Base-by-base conservation (phyloP, 768 basidiomycete species). In the Flagelloscypha sp. region DNA sequence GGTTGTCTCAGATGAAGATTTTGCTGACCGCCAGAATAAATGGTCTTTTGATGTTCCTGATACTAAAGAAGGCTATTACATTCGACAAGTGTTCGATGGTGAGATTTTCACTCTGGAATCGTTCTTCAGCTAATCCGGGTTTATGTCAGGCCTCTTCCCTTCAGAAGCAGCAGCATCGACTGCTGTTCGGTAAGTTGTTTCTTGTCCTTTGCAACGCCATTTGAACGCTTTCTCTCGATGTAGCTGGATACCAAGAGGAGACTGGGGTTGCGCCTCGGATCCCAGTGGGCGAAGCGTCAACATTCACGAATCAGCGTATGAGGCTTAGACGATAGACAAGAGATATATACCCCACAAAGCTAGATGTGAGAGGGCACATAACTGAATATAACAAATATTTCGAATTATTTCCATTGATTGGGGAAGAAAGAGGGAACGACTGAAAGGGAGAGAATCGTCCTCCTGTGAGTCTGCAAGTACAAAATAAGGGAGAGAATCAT, bases 261-360 rank as follows among this genome's bases (percentile, higher is more conserved):
- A 97, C 57, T 99, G 94, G 94, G 94, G 94, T 37, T 95, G 94
- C 53, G 69, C 86, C 3, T 62, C 87, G 20, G 95, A 99, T 57
- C 95, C 95, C 20, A 92, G 88, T 44, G 95, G 95, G 20, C 72
- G 95, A 33, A 90, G 87, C 44, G 94, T 98, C 53, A 82, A 76
- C 58, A 97, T 98, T 50, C 95, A 99, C 70, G 87, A 82, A 48
- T 79, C 88, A 32, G 94, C 95, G 9, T 95, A 97, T 56, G 58
- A 63, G 28, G 43, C 32, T 10, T 39, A 43, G 27, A 24, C 22
- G 43, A n/a, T n/a, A n/a, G n/a, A n/a, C n/a, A n/a, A n/a, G n/a
- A n/a, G n/a, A n/a, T n/a, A n/a, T n/a, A n/a, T n/a, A n/a, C n/a
- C n/a, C n/a, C n/a, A n/a, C n/a, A n/a, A n/a, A n/a, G n/a, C n/a